phyloP scores from a whole-genome alignment of 1,139 yeast species.

The Lipomyces yarrowii region DNA sequence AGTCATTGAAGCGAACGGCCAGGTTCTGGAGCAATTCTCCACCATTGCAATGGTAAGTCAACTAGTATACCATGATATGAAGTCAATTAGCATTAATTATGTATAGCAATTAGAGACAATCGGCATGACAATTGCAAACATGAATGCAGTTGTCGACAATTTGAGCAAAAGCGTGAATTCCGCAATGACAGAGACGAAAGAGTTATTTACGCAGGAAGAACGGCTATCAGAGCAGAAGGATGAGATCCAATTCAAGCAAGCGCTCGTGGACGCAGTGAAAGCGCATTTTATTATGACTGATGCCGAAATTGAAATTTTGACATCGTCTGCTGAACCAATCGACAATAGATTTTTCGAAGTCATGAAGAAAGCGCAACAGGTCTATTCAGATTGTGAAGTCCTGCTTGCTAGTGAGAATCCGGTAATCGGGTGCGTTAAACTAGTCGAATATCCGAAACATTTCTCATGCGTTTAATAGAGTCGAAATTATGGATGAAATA shows the following conservation, averaged over 20 bases:
- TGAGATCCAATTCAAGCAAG: slow-evolving; percentile 54
- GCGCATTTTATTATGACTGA: slow-evolving; percentile 69
- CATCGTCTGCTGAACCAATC: slow-evolving; percentile 37
- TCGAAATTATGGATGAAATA: slow-evolving; percentile 65
- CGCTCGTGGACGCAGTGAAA: slow-evolving; percentile 60
- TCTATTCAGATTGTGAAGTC: slow-evolving; percentile 69
- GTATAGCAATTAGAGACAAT: slow-evolving; percentile 48
- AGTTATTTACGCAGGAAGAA: slow-evolving; percentile 46
- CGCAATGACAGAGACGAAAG: slow-evolving; percentile 39
- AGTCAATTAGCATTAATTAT: neutral
- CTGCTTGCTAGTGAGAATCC: slow-evolving; percentile 69
- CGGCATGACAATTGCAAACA: slow-evolving; percentile 46
- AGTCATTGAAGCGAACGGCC: slow-evolving; percentile 61
- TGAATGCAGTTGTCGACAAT: slow-evolving; percentile 40
- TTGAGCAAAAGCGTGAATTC: slow-evolving; percentile 39
- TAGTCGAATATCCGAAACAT: neutral
- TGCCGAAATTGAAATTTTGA: slow-evolving; percentile 55
- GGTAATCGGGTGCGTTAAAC: slow-evolving; percentile 56
- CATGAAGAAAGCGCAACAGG: slow-evolving; percentile 61
- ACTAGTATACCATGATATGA: neutral
- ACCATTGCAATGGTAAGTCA: slow-evolving; percentile 42
- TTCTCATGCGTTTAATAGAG: slow-evolving; percentile 4
- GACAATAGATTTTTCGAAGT: slow-evolving; percentile 65
- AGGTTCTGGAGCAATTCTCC: slow-evolving; percentile 62
- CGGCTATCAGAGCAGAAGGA: slow-evolving; percentile 50